Base-by-base conservation (phyloP, 768 basidiomycete genomes). In the Pilatotrama ljubarskyi region DNA sequence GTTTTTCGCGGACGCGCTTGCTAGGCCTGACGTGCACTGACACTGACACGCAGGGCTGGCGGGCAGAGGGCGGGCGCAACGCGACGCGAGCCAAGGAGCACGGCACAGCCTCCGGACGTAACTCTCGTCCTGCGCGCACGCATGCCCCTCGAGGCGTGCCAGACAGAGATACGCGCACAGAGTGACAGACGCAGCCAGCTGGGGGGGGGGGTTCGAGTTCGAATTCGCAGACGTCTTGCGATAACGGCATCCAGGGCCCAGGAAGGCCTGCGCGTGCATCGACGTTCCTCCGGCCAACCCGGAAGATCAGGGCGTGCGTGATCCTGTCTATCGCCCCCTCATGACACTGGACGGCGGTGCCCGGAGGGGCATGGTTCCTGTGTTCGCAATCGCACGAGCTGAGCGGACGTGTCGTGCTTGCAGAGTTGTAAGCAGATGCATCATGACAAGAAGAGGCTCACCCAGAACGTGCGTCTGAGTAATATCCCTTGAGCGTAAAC, bases 51-150 rank as follows among this genome's bases (percentile, higher is more conserved):
- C 20, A 24, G 13, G 11, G 18, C 13, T 18, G 36, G 14, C 11
- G 50, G 50, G 35, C n/a, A 32, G 4, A 15, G 32, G 47, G 26
- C 29, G 47, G 35, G 32, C 20, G 15, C 17, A 8, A 13, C 9
- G 11, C 7, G n/a, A 49, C 29, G 29, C 29, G 29, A 32, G 29
- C 10, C 20, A 17, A 42, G 20, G 41, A 10, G 32, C 17, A 36
- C 35, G 26, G 59, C 59, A 61, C 59, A 61, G 59, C 59, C 59
- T 51, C 48, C 59, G 59, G 59, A 55, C 53, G 59, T 61, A 61
- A 59, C 58, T 44, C 50, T 51, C 57, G 50, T 44, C 20, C 59
- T 13, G 18, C 51, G 51, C 57, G 38, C 51, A 37, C 32, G 50
- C 36, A 18, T 26, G 20, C 22, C 15, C 57, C 57, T 58, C 57